phyloP scores from a whole-genome alignment of 2,329 filamentous ascomycete species.

The Dactylellina leptospora region DNA sequence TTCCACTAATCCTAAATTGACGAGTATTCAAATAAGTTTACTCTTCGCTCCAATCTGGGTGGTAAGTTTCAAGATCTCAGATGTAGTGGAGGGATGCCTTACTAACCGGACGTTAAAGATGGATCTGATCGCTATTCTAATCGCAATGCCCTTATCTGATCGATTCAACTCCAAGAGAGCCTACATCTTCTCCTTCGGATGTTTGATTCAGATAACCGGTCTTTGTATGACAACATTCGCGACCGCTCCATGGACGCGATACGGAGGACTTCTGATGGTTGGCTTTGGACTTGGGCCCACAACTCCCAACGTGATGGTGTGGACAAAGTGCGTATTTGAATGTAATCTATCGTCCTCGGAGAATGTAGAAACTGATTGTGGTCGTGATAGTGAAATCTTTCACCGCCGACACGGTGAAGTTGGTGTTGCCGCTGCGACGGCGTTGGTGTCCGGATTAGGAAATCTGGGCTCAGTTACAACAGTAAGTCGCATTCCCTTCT shows the following conservation, averaged over 20 bases:
- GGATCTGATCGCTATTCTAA: slow-evolving; percentile 85
- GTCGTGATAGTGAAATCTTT: slow-evolving; percentile 74
- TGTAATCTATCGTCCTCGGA: not conserved
- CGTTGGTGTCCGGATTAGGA: slow-evolving; percentile 84
- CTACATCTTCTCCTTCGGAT: slow-evolving; percentile 80
- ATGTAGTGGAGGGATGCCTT: not conserved
- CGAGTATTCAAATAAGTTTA: slow-evolving; percentile 77
- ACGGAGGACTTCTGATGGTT: slow-evolving; percentile 86
- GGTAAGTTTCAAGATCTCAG: slow-evolving; percentile 64
- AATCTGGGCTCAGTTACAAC: slow-evolving; percentile 87
- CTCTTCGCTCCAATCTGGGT: slow-evolving; percentile 93
- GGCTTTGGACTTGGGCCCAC: slow-evolving; percentile 90
- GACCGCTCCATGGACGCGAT: slow-evolving; percentile 76
- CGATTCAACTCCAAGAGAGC: slow-evolving; percentile 82
- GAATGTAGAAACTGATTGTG: not conserved
- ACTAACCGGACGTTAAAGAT: slow-evolving; percentile 65
- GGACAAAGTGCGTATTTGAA: slow-evolving; percentile 69
- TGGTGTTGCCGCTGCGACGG: slow-evolving; percentile 84
- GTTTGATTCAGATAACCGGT: slow-evolving; percentile 80
- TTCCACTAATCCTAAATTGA: slow-evolving; percentile 77
- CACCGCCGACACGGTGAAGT: slow-evolving; percentile 89
- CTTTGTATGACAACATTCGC: slow-evolving; percentile 82
- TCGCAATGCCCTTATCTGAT: slow-evolving; percentile 85
- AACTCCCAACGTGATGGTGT: slow-evolving; percentile 92
- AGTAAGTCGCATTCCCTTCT: slow-evolving; percentile 20